A percentile compares a stretch with the other conserved stretches of the same genome.
Conservation (phyloP, 1,284 basidiomycete genomes). For the Pterulicium gracile region DNA sequence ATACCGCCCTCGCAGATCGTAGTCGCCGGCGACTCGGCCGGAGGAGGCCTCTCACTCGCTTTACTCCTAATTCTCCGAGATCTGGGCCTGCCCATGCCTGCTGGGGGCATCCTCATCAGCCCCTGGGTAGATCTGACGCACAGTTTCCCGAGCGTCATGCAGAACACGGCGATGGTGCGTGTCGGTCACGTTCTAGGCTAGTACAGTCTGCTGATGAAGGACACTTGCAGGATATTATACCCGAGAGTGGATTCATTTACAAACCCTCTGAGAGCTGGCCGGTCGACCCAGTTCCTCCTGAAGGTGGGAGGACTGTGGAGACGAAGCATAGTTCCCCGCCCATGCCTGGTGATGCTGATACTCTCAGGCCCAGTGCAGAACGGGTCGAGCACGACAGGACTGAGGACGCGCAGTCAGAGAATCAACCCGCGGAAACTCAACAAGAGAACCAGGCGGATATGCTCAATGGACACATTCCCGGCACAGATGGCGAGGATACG, state of each 20-base stretch:
- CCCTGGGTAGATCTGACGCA: constrained; percentile 84
- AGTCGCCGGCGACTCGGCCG: constrained; percentile 79
- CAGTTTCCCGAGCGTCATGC: constrained; percentile 72
- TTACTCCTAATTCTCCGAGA: constrained; percentile 71
- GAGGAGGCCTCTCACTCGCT: constrained; percentile 63
- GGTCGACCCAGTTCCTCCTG: constrained; percentile 26
- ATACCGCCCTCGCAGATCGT: constrained; percentile 68
- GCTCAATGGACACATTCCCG: neutral
- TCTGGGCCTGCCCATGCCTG: constrained; percentile 60
- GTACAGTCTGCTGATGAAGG: constrained; percentile 22
- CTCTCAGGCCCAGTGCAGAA: constrained; percentile 24
- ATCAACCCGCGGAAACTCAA: constrained; percentile 6
- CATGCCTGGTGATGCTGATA: constrained; percentile 40
- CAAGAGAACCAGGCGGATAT: constrained; percentile 13
- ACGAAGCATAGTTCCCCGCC: constrained; percentile 33
- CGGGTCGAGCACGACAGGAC: constrained; percentile 18
- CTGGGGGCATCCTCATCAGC: constrained; percentile 68
- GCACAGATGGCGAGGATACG: too few species aligned
- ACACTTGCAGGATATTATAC: constrained; percentile 49
- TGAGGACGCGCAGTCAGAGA: constrained; percentile 14
- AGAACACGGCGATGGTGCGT: constrained; percentile 57
- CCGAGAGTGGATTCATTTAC: constrained; percentile 47
- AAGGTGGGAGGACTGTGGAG: constrained; percentile 25
- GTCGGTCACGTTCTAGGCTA: constrained; percentile 15
- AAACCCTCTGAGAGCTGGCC: constrained; percentile 51